Conservation (phyloP, 2,329 filamentous ascomycete species). For the Exophiala phaeomuriformis region DNA sequence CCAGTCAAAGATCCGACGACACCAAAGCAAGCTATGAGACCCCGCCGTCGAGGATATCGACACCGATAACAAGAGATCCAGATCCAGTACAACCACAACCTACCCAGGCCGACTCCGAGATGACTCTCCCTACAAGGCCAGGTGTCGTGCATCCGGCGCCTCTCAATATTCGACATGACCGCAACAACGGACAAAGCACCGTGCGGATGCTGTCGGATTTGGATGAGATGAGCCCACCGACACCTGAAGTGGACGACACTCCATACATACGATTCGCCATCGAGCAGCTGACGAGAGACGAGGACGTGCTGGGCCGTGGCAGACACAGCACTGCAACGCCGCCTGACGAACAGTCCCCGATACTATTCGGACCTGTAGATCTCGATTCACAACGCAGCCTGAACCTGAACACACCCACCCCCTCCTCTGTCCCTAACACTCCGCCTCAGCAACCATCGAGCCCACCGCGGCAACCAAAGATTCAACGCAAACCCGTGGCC, state of each 20-base stretch:
- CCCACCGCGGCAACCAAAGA: conserved; percentile 10
- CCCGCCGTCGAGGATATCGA: conserved; percentile 34
- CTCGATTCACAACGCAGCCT: background rate
- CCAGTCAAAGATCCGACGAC: conserved; percentile 32
- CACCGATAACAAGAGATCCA: conserved; percentile 15
- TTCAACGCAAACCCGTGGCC: conserved; percentile 13
- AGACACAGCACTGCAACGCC: conserved; percentile 40
- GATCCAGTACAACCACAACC: background rate
- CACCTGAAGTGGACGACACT: conserved; percentile 73
- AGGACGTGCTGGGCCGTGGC: conserved; percentile 52
- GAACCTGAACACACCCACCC: conserved; percentile 3
- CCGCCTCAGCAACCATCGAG: conserved; percentile 9
- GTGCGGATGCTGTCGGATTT: conserved; percentile 29
- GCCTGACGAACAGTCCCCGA: conserved; percentile 14
- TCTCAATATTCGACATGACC: conserved; percentile 14
- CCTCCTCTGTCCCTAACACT: conserved; percentile 15
- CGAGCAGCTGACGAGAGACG: conserved; percentile 72
- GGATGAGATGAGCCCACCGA: conserved; percentile 43
- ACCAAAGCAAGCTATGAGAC: conserved; percentile 40
- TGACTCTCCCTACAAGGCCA: conserved; percentile 24
- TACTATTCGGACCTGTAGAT: background rate
- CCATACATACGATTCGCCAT: conserved; percentile 87
- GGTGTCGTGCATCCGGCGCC: conserved; percentile 21
- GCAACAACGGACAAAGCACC: conserved; percentile 26
- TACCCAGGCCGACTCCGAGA: conserved; percentile 23